Evolutionary conservation across 164 flowering plant species (phyloP), one percentile per base, ranked within the genome.

Genomic region (Buxus sempervirens): DNA sequence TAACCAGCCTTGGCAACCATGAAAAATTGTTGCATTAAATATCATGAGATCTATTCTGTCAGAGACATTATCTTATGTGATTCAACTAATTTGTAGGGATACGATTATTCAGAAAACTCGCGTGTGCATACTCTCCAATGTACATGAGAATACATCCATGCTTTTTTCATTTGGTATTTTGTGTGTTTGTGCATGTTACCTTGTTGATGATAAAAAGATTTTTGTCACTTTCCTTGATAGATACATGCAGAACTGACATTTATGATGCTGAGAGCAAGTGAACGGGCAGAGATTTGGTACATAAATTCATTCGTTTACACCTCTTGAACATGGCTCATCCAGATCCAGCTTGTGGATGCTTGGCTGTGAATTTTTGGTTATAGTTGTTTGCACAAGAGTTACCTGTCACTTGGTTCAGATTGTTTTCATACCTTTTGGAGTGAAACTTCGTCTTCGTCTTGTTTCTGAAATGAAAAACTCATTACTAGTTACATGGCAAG

Each of bases 181-280:
- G 38, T 32, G 38, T 32, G 38, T 32, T 3, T 32, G 7, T 32
- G 38, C 7, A 7, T 32, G 38, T 32, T 7, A 32, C 38, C 7
- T 32, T 7, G 7, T 32, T 32, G 38, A 32, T 32, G 38, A 3
- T 32, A 32, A 32, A n/a, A 32, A 32, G 5, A 32, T 0, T 63
- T 56, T 16, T 58, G 55, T 12, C 54, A 21, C 15, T 53, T 67
- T 81, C 84, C 84, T 79, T 82, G 64, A 81, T 64, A 19, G 45
- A 64, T 6, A 69, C 24, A 22, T 58, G 41, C 78, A 84, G 88
- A 75, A 59, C 86, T 15, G 88, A 84, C 66, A 42, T 81, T 12
- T 84, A 84, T 70, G 88, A 84, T 65, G 25, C 61, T 5, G 88
- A 84, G 76, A 84, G 84, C 84, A 84, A 84, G 74, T 84, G 73